Percentiles rank a stretch among this genome's conserved stretches.
Conservation (phyloP, 345 rosid genomes). For the Eutrema japonicum region DNA sequence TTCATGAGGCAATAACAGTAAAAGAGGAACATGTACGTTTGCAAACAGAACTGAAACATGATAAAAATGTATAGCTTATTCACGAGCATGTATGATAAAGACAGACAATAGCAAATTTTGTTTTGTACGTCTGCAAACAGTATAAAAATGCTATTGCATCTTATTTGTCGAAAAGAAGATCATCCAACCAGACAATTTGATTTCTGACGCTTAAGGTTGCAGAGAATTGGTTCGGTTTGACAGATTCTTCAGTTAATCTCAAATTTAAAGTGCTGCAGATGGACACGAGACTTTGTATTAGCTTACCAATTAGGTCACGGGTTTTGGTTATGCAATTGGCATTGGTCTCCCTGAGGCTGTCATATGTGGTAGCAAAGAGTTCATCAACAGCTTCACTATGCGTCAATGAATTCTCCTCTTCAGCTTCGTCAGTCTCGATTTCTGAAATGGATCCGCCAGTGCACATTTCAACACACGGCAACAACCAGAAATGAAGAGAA, state of each 20-base stretch:
- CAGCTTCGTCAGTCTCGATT: constrained; percentile 47
- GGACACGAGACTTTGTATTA: constrained; percentile 26
- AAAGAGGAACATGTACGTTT: not conserved
- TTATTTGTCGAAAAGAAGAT: not conserved
- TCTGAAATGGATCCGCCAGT: constrained; percentile 42
- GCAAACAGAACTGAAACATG: constrained; percentile 17
- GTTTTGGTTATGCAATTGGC: constrained; percentile 57
- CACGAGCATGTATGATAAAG: not conserved
- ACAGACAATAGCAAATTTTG: not conserved
- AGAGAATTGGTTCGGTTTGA: constrained; percentile 6
- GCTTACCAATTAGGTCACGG: constrained; percentile 77
- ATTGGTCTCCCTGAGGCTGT: constrained; percentile 70
- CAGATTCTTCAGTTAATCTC: constrained; percentile 4
- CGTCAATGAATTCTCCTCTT: constrained; percentile 56
- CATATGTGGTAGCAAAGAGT: constrained; percentile 77
- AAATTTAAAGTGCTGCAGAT: not conserved
- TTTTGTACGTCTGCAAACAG: not conserved
- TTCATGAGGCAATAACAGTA: constrained; percentile 3
- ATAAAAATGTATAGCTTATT: not conserved
- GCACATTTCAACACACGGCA: constrained; percentile 15
- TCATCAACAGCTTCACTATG: constrained; percentile 75
- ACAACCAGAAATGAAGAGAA: constrained; percentile 28
- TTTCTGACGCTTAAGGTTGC: not conserved
- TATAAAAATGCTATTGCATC: not conserved
- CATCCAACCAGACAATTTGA: constrained; percentile 5